These are phyloP conservation scores for Acacia melanoxylon DNA, from an alignment of 306 rosid species.

Conservation along the genomic window DNA sequence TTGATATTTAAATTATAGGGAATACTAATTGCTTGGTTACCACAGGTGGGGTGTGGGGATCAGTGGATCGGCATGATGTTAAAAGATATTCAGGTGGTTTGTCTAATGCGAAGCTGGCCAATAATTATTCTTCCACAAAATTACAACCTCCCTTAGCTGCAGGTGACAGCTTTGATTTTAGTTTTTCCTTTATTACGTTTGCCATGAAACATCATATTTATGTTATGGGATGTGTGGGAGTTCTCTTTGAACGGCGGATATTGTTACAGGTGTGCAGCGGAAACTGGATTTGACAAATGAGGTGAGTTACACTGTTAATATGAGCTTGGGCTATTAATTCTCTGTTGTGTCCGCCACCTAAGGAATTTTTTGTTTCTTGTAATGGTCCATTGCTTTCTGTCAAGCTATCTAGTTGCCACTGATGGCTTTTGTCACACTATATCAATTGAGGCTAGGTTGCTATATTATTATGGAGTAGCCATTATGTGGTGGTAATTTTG, in stretches of 20 bases:
- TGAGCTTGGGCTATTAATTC: neutral
- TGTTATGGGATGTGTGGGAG: neutral
- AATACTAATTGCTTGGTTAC: constrained; percentile 8
- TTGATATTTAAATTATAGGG: constrained; percentile 16
- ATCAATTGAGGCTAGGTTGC: neutral
- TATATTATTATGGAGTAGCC: neutral
- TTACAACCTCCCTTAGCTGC: constrained; percentile 55
- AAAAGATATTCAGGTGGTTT: constrained; percentile 61
- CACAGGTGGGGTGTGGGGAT: constrained; percentile 66
- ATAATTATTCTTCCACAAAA: constrained; percentile 61
- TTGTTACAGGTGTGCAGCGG: constrained; percentile 82
- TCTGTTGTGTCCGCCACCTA: neutral
- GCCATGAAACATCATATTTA: neutral
- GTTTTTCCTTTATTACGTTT: neutral
- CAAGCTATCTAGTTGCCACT: neutral
- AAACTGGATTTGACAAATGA: constrained; percentile 78
- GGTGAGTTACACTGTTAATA: constrained; percentile 41
- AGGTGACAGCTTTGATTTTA: constrained; percentile 46
- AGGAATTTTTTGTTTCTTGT: neutral
- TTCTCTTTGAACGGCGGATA: constrained; percentile 33
- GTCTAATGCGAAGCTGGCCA: constrained; percentile 54
- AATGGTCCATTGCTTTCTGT: neutral
- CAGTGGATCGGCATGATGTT: constrained; percentile 57
- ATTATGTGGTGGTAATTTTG: neutral
- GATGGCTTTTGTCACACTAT: neutral